These are phyloP conservation scores for Corrigiola litoralis DNA, from an alignment of 179 eudicot species.

Conservation along the genomic window DNA sequence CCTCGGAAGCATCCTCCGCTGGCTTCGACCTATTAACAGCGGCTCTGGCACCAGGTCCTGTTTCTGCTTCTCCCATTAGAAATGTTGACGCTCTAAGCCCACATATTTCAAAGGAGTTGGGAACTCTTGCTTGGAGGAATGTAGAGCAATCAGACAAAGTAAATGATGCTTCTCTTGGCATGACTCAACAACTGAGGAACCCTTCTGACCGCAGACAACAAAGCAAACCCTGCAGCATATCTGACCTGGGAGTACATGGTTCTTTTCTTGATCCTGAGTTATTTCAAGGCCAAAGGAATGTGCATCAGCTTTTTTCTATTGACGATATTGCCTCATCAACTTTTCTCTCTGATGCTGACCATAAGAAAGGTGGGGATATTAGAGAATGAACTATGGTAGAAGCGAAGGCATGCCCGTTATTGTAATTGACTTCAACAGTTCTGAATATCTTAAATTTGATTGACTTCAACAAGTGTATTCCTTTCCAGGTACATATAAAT, in stretches of 20 bases:
- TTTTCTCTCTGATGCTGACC: conserved; percentile 18
- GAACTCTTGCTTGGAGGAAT: conserved; percentile 25
- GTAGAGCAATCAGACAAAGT: conserved; percentile 16
- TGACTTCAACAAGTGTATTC: conserved; percentile 4
- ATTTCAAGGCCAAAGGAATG: conserved; percentile 24
- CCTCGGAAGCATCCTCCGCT: conserved; percentile 21
- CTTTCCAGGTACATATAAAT: conserved; percentile 32
- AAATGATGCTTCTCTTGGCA: conserved; percentile 25
- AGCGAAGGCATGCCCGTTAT: conserved; percentile 16
- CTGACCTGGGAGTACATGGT: conserved; percentile 12
- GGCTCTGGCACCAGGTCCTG: conserved; percentile 12
- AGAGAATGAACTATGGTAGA: conserved; percentile 18
- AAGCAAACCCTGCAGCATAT: conserved; percentile 14
- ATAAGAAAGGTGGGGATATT: conserved; percentile 22
- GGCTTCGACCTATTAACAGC: conserved; percentile 26
- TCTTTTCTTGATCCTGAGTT: conserved; percentile 19
- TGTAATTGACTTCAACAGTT: background rate
- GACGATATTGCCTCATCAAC: conserved; percentile 17
- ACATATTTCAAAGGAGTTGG: conserved; percentile 28
- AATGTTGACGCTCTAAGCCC: conserved; percentile 22
- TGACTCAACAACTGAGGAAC: conserved; percentile 16
- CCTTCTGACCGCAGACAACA: conserved; percentile 9
- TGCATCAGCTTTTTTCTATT: conserved; percentile 6
- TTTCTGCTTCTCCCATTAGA: conserved; percentile 24
- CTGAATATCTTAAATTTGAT: background rate